These are phyloP conservation scores for Pyrenula massariospora DNA, from an alignment of 495 filamentous ascomycete species.

Conservation along the genomic window DNA sequence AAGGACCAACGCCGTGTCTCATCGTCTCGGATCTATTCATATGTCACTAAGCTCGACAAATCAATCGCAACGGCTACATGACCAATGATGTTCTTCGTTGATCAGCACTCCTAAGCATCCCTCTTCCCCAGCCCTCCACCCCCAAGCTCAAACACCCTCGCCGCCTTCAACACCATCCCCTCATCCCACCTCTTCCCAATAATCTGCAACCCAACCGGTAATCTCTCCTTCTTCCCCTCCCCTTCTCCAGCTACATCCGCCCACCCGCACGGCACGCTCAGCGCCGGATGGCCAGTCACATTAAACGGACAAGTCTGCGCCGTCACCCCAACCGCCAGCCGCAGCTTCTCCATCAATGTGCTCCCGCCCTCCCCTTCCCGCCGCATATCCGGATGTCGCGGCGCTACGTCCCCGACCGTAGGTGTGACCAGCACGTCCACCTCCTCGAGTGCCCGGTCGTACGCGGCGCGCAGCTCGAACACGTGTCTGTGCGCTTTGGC, in stretches of 20 bases:
- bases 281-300: conserved; percentile 43
- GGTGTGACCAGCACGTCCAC: conserved; percentile 36
- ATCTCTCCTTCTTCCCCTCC: conserved; percentile 21
- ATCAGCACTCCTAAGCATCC: not conserved
- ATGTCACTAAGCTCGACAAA: no score
- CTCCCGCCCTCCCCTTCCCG: not conserved
- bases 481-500: conserved; percentile 30
- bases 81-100: not conserved
- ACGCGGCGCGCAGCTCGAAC: conserved; percentile 29
- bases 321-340: conserved; percentile 22
- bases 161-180: conserved; percentile 3
- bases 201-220: conserved; percentile 49
- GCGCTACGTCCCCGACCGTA: conserved; percentile 27
- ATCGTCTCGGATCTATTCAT: no score
- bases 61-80: no score
- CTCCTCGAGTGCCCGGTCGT: conserved; percentile 25
- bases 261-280: conserved; percentile 43
- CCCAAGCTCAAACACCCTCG: not conserved
- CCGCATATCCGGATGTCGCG: conserved; percentile 13
- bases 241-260: conserved; percentile 14
- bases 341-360: not conserved
- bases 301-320: conserved; percentile 47
- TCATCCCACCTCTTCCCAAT: conserved; percentile 40
- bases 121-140: not conserved
- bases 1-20: no score